A percentile compares a stretch with the other conserved stretches of the same genome.
These are phyloP conservation scores for Cystobasidium sp. DNA, from an alignment of 1,284 basidiomycete genomes.

Conservation along the genomic window DNA sequence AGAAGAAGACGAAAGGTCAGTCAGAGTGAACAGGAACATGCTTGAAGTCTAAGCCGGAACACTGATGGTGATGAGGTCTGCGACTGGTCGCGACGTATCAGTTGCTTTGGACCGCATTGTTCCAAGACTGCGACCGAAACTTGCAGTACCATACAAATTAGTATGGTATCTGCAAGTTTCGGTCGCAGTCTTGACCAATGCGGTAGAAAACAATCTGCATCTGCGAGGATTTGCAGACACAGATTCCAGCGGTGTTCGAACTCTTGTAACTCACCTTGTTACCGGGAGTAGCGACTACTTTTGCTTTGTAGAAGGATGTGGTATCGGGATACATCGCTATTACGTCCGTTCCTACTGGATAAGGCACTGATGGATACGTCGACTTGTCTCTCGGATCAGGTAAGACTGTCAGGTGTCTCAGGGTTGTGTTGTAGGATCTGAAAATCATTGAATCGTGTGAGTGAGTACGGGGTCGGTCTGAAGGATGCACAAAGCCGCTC, in stretches of 20 bases:
- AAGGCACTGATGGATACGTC: slow-evolving; percentile 58
- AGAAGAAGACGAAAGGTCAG: not conserved
- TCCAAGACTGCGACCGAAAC: too few relatives aligned
- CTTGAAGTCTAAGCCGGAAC: too few relatives aligned
- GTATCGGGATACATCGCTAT: slow-evolving; percentile 62
- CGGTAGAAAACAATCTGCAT: too few relatives aligned
- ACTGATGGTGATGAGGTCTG: too few relatives aligned
- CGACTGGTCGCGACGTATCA: too few relatives aligned
- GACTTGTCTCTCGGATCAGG: slow-evolving; percentile 57
- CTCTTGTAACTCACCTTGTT: slow-evolving; percentile 47
- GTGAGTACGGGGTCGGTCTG: not conserved
- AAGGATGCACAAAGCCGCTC: slow-evolving; percentile 7
- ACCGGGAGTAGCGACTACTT: slow-evolving; percentile 53
- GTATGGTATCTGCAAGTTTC: too few relatives aligned
- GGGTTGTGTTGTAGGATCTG: slow-evolving; percentile 59
- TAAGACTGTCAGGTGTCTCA: slow-evolving; percentile 60
- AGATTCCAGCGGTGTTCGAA: too few relatives aligned
- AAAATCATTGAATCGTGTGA: not conserved
- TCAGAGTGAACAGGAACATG: too few relatives aligned
- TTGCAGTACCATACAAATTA: too few relatives aligned
- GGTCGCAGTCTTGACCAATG: too few relatives aligned
- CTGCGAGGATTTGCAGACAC: too few relatives aligned
- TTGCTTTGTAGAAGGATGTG: slow-evolving; percentile 61
- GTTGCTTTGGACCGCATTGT: too few relatives aligned
- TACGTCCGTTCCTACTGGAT: slow-evolving; percentile 57